Conservation (phyloP, 768 basidiomycete genomes). For the Paxillus involutus region DNA sequence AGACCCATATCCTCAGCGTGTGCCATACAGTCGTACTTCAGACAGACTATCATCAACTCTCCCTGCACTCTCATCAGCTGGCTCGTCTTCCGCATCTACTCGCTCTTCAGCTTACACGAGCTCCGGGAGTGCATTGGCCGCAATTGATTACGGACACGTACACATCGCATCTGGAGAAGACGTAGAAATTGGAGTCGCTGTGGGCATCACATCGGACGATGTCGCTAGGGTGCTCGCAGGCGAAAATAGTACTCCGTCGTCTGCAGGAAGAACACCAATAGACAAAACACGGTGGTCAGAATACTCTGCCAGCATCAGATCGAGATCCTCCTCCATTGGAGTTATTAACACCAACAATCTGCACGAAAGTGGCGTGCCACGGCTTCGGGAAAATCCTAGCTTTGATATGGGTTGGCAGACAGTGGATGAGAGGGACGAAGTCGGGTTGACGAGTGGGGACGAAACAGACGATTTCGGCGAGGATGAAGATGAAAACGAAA, state of each 20-base stretch:
- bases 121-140: constrained; percentile 60
- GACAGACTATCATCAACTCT: constrained; percentile 37
- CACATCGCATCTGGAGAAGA: constrained; percentile 62
- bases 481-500: constrained; percentile 49
- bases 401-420: constrained; percentile 76
- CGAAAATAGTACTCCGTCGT: constrained; percentile 45
- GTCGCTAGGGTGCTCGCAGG: constrained; percentile 60
- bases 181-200: constrained; percentile 49
- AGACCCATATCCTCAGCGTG: constrained; percentile 67
- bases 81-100: constrained; percentile 69
- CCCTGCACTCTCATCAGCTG: constrained; percentile 67
- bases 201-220: constrained; percentile 67
- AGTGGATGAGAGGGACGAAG: constrained; percentile 71
- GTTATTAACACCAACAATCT: constrained; percentile 41
- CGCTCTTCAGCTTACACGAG: constrained; percentile 79
- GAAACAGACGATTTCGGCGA: constrained; percentile 53
- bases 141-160: constrained; percentile 63
- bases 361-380: constrained; percentile 43
- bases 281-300: constrained; percentile 78
- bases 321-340: constrained; percentile 68
- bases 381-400: constrained; percentile 63
- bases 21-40: constrained; percentile 41
- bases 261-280: constrained; percentile 49
- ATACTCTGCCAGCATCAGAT: constrained; percentile 62
- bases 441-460: constrained; percentile 52